Base-by-base conservation (phyloP, 2,329 filamentous ascomycete species). In the Diplodia mutila region DNA sequence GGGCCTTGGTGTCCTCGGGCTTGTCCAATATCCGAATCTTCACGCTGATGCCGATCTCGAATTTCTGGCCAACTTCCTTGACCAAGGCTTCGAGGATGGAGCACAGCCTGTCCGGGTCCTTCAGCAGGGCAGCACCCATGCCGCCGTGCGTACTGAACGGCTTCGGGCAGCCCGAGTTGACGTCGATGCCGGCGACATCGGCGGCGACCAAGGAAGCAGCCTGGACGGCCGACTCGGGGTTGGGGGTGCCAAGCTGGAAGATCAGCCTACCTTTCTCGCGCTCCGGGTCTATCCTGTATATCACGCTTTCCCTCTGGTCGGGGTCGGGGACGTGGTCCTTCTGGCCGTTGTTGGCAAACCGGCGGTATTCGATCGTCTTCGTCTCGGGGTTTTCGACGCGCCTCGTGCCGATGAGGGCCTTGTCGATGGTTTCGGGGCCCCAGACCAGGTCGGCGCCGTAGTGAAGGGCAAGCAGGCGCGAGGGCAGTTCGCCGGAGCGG, bases 111-210 rank as follows among this genome's bases (percentile, higher is more conserved):
- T 98, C 94, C 0, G 95, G 94, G 0, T 91, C 94, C 72, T 87
- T 88, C 18, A 99, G 86, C 23, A 99, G 85, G 1, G 94, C 94
- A 0, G 95, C 95, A 59, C 95, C 95, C 95, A 99, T 99, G 59
- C 95, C 95, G 69, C 93, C 93, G 70, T 87, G 87, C 2, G 94
- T 97, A 75, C 92, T 97, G 80, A 99, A 99, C 0, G 94, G 92
- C 80, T 99, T 99, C 0, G 95, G 95, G 76, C 95, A 99, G n/a
- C 95, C 95, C 0, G 95, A 93, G 78, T 99, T 99, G 70, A 99
- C 91, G 78, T 98, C 95, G 73, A 99, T 97, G 69, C 95, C 95
- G 0, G 90, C 89, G 3, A 99, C 95, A 79, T 98, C 93, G 14
- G 83, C 86, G 0, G 94, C 95, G 23, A 99, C 90, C 18, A 97